A percentile compares a stretch with the other conserved stretches of the same genome.
These are phyloP conservation scores for Fimicolochytrium jonesii DNA, from an alignment of 192 early-diverging fungal genomes.

Conservation along the genomic window DNA sequence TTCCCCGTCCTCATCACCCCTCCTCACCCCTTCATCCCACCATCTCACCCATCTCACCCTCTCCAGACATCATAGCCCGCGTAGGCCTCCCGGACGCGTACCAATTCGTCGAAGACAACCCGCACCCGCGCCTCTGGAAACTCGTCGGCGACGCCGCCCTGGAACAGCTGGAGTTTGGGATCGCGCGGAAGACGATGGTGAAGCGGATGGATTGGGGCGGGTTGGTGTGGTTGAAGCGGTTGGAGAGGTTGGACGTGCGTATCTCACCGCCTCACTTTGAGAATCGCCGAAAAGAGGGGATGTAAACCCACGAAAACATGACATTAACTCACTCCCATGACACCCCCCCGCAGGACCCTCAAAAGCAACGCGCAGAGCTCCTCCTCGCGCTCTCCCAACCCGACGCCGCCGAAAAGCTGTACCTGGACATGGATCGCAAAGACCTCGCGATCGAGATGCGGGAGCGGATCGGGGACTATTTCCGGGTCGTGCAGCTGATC, in stretches of 20 bases:
- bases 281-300: too few relatives aligned
- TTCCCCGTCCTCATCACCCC: not conserved
- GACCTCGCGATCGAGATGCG: slow-evolving; percentile 55
- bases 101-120: slow-evolving; percentile 51
- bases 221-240: slow-evolving; percentile 47
- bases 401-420: slow-evolving; percentile 48
- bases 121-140: slow-evolving; percentile 53
- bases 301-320: too few relatives aligned
- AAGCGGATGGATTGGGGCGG: slow-evolving; percentile 47
- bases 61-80: slow-evolving; percentile 39
- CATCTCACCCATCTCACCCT: not conserved
- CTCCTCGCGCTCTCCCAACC: slow-evolving; percentile 44
- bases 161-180: slow-evolving; percentile 41
- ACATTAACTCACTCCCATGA: too few relatives aligned
- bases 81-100: slow-evolving; percentile 43
- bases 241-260: slow-evolving; percentile 48
- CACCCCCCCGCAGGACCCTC: too few relatives aligned
- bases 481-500: slow-evolving; percentile 54
- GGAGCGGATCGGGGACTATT: slow-evolving; percentile 53
- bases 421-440: slow-evolving; percentile 56
- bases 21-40: not conserved
- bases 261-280: too few relatives aligned
- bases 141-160: slow-evolving; percentile 47
- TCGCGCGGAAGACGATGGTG: slow-evolving; percentile 47
- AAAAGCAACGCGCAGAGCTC: slow-evolving; percentile 53